A percentile compares a stretch with the other conserved stretches of the same genome.
phyloP scores from a whole-genome alignment of 352 stramenopile species.

The Phytopythium mirpurense region DNA sequence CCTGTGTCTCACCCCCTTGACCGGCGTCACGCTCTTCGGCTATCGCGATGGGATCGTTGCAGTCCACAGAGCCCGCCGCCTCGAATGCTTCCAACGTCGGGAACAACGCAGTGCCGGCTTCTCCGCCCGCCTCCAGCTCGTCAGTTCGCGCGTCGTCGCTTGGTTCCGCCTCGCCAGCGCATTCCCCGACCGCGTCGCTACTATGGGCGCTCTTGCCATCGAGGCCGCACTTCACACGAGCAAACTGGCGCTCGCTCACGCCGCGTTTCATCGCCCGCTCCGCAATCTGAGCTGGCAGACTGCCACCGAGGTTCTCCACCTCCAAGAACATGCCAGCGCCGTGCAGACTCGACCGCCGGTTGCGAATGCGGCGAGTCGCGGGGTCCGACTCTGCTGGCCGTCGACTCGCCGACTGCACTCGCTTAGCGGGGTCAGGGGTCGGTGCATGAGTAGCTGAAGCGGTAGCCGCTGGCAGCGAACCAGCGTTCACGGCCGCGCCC shows the following conservation, averaged over 20 bases:
- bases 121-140: too few relatives aligned
- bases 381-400: neutral
- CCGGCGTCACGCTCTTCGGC: too few relatives aligned
- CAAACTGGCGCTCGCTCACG: neutral
- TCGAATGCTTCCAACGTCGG: too few relatives aligned
- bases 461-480: neutral
- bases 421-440: neutral
- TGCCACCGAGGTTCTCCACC: neutral
- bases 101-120: too few relatives aligned
- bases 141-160: too few relatives aligned
- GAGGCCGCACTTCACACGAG: neutral
- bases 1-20: too few relatives aligned
- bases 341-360: slow-evolving; percentile 2
- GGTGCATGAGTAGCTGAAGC: neutral
- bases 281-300: neutral
- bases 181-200: neutral
- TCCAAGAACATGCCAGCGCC: neutral
- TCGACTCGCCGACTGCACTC: neutral
- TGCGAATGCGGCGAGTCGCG: neutral
- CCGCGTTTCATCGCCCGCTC: neutral
- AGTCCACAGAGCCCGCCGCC: too few relatives aligned
- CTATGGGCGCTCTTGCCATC: neutral
- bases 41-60: too few relatives aligned
- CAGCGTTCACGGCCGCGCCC: neutral
- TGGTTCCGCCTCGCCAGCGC: too few relatives aligned